phyloP scores from a whole-genome alignment of 768 basidiomycete genomes.

The Collybia nuda region DNA sequence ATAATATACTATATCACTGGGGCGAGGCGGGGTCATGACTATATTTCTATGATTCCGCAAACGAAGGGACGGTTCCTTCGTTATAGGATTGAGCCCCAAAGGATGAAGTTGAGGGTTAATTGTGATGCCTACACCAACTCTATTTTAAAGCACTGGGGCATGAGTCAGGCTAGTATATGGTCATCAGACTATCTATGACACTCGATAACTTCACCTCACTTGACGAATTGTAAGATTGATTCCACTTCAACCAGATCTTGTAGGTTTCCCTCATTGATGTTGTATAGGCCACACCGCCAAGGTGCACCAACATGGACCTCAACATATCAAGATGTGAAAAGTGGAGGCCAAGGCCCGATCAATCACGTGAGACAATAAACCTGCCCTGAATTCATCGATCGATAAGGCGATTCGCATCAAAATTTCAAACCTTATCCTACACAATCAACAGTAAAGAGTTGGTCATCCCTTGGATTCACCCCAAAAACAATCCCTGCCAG shows the following conservation, averaged over 20 bases:
- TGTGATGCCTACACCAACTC: constrained; percentile 7
- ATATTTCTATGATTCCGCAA: constrained; percentile 50
- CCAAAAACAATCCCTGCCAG: constrained; percentile 28
- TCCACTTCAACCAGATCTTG: not conserved
- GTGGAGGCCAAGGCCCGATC: not conserved
- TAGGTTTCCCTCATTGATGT: too few relatives aligned
- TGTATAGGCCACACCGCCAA: not conserved
- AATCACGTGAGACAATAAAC: not conserved
- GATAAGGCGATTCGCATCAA: constrained; percentile 1
- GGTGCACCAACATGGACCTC: not conserved
- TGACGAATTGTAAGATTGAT: not conserved
- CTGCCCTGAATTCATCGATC: not conserved
- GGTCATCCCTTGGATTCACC: not conserved
- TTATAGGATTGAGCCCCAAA: constrained; percentile 31
- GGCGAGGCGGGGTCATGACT: constrained; percentile 58
- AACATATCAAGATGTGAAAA: not conserved
- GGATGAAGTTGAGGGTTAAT: constrained; percentile 29
- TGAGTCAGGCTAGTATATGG: not conserved
- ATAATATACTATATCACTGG: constrained; percentile 45
- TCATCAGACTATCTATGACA: too few relatives aligned
- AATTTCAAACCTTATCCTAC: constrained; percentile 34
- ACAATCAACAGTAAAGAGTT: constrained; percentile 28
- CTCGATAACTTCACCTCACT: too few relatives aligned
- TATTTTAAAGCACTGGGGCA: not conserved
- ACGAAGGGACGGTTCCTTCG: constrained; percentile 45